Conservation (phyloP, 2,329 filamentous ascomycete species). For the Chaetoscypha palmicola region DNA sequence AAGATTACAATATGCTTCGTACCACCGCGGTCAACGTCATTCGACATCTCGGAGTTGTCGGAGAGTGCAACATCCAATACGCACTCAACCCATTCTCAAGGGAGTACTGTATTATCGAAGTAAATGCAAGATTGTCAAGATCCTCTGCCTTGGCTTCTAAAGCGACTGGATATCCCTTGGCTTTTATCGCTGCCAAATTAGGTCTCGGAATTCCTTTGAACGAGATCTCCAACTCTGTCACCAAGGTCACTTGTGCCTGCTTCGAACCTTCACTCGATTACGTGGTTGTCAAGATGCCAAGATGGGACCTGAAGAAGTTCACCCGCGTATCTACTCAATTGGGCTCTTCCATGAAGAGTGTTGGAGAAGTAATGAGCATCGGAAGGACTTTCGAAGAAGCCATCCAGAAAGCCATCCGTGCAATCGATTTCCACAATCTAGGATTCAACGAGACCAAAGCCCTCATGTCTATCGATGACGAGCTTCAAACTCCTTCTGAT, state of each 20-base stretch:
- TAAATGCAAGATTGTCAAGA: slow-evolving; percentile 91
- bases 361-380: slow-evolving; percentile 98
- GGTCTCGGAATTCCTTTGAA: slow-evolving; percentile 92
- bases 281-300: slow-evolving; percentile 95
- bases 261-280: slow-evolving; percentile 98
- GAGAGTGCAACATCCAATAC: slow-evolving; percentile 99
- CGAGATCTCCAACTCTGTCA: slow-evolving; percentile 93
- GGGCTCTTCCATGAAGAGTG: slow-evolving; percentile 98
- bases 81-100: slow-evolving; percentile 89
- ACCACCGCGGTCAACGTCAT: slow-evolving; percentile 97
- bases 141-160: slow-evolving; percentile 95
- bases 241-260: slow-evolving; percentile 90
- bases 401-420: slow-evolving; percentile 94
- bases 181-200: slow-evolving; percentile 94
- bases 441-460: slow-evolving; percentile 90
- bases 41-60: slow-evolving; percentile 90
- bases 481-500: slow-evolving; percentile 94
- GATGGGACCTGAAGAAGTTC: slow-evolving; percentile 99
- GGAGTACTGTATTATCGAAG: slow-evolving; percentile 99
- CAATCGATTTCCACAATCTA: slow-evolving; percentile 90
- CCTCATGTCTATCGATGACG: slow-evolving; percentile 91
- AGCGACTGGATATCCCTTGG: slow-evolving; percentile 91
- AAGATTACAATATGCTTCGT: slow-evolving; percentile 98
- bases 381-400: slow-evolving; percentile 96
- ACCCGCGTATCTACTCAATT: slow-evolving; percentile 92